Base-by-base conservation (phyloP, 768 basidiomycete genomes). In the Suillus lakei region DNA sequence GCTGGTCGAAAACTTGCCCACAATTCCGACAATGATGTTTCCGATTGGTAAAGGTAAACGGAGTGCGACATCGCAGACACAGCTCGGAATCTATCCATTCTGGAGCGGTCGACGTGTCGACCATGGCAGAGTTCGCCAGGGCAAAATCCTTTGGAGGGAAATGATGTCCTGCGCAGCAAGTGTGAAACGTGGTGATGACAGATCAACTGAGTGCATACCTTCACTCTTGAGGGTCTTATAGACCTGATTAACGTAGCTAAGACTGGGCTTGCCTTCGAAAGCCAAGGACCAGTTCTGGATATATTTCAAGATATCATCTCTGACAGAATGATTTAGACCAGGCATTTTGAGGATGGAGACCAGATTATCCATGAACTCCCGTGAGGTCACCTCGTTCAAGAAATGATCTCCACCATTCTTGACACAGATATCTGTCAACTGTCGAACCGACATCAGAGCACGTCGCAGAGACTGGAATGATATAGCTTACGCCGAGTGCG, bases 21-120 rank as follows among this genome's bases (percentile, higher is more conserved):
- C 98, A 99, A 76, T 98, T 98, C 16, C 98, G 88, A 75, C 98
- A 99, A 73, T 99, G 98, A 72, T 99, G 98, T 75, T 98, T 98
- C 60, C 98, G 87, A 74, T 99, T 99, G 36, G 96, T 98, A 75
- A 98, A 96, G 0, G 90, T 87, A 77, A 99, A 99, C 0, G 93
- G 76, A 0, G 92, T 90, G 21, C 98, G 87, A 77, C 98, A 99
- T 23, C 95, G 88, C 64, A 97, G 86, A 76, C 98, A 99, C 18
- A 96, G 87, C 54, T 98, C 95, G 0, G 95, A 95, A 75, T 99
- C 97, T 51, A 95, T 91, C 98, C 98, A 99, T 74, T 97, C 93
- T 2, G 98, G 98, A 0, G 98, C 93, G 0, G 91, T 93, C 71
- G 91, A 86, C 0, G 95, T 95, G 73, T 95, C 92, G 5, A 95